Evolutionary conservation across 1,284 basidiomycete genomes (phyloP), one percentile per base, ranked within the genome.

Genomic region (Amylostereum areolatum): DNA sequence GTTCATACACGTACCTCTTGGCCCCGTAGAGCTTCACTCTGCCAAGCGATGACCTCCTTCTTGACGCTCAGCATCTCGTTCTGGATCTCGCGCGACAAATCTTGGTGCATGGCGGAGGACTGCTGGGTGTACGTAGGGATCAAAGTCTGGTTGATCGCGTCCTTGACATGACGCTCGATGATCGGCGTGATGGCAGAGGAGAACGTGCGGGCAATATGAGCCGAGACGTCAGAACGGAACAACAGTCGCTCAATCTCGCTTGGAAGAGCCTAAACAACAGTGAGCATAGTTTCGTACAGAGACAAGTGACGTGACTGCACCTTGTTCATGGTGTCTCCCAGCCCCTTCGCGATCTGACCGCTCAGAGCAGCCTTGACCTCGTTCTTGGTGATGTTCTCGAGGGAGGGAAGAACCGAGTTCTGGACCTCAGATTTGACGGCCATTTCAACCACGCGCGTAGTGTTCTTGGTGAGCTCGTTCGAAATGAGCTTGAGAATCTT

Each of bases 401-500:
- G 70, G 10, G 86, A 79, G 9, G 89, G 89, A 12, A 91, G 70
- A 10, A 92, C 87, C 0, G 85, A 88, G 58, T 76, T 82, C 61
- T 86, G 85, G 10, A 92, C 82, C 64, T 91, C 87, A 47, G 71
- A 73, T 70, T 88, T 89, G 58, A 92, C 84, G 7, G 89, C 88
- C 71, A 83, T 76, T 67, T 92, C 89, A 40, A 92, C 88, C 37
- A 92, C 85, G 9, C 85, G 78, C 5, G 86, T 88, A 5, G 89
- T 92, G 59, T 91, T 91, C 69, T 83, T 81, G 5, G 85, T 90
- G 47, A 92, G 71, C 63, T 91, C 87, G 2, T 78, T 88, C 12
- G 88, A 90, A 57, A 92, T 90, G 40, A 92, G 70, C 68, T 90
- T 90, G 59, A 92, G 69, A 53, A 92, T 86, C 65, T 85, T 89